Evolutionary conservation across 176 grass and related monocot species (phyloP), one percentile per base, ranked within the genome.

Genomic region (Aegilops bicornis): DNA sequence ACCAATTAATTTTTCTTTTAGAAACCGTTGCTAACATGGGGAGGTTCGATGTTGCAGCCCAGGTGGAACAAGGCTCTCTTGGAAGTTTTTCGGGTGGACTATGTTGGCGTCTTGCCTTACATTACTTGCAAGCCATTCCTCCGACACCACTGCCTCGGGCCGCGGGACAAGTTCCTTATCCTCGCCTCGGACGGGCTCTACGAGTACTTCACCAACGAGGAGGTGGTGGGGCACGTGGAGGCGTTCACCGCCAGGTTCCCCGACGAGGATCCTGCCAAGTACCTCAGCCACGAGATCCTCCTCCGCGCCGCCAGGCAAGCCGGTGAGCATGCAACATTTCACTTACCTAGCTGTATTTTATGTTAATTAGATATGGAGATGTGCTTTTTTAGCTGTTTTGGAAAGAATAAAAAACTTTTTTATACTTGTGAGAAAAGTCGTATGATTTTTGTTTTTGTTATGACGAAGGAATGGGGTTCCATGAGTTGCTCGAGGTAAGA

Each of bases 121-220:
- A 91, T 98, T 56, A 89, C 14, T 16, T 98, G 96, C 52, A 93
- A 79, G 14, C 93, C 93, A 0, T 56, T 86, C n/a, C 85, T 98
- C 78, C 85, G 88, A 15, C 90, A 98, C 82, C 96, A 98, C 76
- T 86, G 59, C 1, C 25, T 91, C 0, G 47, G 59, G 0, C 27
- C 86, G 0, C 66, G 61, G 22, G 96, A 98, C 29, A 94, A 88
- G 72, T 98, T 94, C 54, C 4, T 98, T n/a, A 77, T 98, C 27
- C 91, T 98, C 30, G 93, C 93, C 14, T 98, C 96, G 17, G 96
- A 98, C 1, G 96, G 96, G 4, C 90, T 98, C 23, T 98, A 98
- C n/a, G 90, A 98, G 12, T 93, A 98, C 84, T 94, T 98, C 88
- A 96, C 78, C 35, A 96, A 92, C 10, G 79, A 94, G 5, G 91